Conservation (phyloP, 164 flowering plant genomes). For the Santalum album region DNA sequence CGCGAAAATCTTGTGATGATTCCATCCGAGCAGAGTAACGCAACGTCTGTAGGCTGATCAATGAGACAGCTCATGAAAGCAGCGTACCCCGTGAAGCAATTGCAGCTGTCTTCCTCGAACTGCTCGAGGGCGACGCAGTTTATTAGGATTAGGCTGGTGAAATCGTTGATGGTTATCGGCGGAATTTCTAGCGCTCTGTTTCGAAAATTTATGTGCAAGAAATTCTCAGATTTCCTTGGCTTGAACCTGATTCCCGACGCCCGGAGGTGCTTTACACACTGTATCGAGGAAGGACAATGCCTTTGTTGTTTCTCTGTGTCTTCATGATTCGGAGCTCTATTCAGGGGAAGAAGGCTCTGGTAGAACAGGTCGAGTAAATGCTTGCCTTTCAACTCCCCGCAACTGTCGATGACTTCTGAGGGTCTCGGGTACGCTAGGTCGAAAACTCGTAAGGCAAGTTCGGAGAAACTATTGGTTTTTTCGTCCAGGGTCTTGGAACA, state of each 20-base stretch:
- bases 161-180: background rate
- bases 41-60: background rate
- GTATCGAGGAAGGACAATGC: background rate
- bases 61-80: slow-evolving; percentile 1
- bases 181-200: background rate
- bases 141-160: background rate
- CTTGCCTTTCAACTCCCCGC: background rate
- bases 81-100: background rate
- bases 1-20: background rate
- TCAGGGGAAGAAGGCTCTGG: background rate
- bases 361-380: background rate
- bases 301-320: background rate
- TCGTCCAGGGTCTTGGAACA: background rate
- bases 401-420: background rate
- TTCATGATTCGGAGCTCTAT: background rate
- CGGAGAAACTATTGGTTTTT: background rate
- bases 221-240: background rate
- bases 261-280: background rate
- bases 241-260: background rate
- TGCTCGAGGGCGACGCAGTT: background rate
- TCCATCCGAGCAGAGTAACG: background rate
- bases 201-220: background rate
- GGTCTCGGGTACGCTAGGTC: background rate
- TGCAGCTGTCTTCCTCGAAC: background rate
- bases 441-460: background rate